Base-by-base conservation (phyloP, 176 grass and related monocot species). In the Bothriochloa decipiens region DNA sequence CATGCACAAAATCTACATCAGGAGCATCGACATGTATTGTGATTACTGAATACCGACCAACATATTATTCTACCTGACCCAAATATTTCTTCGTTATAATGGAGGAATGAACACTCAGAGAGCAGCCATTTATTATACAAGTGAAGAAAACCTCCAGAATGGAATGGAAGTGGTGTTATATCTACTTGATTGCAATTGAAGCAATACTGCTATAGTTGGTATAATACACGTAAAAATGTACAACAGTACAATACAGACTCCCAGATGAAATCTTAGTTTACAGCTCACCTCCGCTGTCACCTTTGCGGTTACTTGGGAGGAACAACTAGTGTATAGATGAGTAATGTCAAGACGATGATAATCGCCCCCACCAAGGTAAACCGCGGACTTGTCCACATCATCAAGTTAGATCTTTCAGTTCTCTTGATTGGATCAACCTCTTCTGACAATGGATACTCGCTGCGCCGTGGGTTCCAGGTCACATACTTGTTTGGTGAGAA, bases 351-450 rank as follows among this genome's bases (percentile, higher is more conserved):
- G 62, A 96, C 72, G 27, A 99, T 86, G 66, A 92, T 49, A 76
- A 99, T 94, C 0, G 97, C 97, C 50, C 89, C 91, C 57, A 81
- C 91, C n/a, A 99, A 80, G 46, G 97, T 96, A 89, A 99, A 99
- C 55, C 11, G 88, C 32, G 97, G 90, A 78, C 97, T 99, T 71
- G 93, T 96, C 97, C 91, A 99, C 16, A 96, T 9, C 92, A 86
- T 89, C 50, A 99, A 86, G 77, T 96, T 96, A 23, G 91, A 88
- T 55, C 93, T 91, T 85, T 99, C 93, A 11, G 88, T 92, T 92
- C 90, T 96, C 87, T 92, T 99, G 84, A 96, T 94, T 53, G 93
- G 97, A 86, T 96, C 97, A 17, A 91, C 85, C 73, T 99, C 97
- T 83, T 99, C 97, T 10, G 93, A 94, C 79, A 94, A 88, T 16